Percentiles rank a stretch among this genome's conserved stretches.
These are phyloP conservation scores for Zoysia japonica DNA, from an alignment of 176 grass and related monocot genomes.

Conservation along the genomic window DNA sequence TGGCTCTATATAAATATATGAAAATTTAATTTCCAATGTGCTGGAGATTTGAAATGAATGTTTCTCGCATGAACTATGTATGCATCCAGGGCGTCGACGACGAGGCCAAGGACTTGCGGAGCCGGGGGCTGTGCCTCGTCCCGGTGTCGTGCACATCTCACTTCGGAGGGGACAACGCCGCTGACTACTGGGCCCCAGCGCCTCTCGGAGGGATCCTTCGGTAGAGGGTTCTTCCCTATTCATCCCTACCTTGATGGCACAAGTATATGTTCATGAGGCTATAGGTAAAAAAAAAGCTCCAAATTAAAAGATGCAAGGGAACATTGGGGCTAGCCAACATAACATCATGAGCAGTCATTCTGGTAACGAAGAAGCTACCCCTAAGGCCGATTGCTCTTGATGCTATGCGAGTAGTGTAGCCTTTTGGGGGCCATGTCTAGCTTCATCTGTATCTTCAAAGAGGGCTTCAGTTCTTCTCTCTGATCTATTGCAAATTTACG, in stretches of 20 bases:
- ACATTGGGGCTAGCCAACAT: conserved; percentile 53
- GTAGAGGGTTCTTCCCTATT: not conserved
- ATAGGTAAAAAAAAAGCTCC: not conserved
- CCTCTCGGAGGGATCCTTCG: conserved; percentile 49
- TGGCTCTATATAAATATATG: not conserved
- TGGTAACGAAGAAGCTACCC: conserved; percentile 27
- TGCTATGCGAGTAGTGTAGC: conserved; percentile 64
- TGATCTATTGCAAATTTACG: conserved; percentile 36
- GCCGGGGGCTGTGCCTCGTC: conserved; percentile 85
- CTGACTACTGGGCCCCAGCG: conserved; percentile 74
- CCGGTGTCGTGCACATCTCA: conserved; percentile 89
- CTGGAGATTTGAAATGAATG: not conserved
- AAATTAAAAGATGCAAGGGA: conserved; percentile 8
- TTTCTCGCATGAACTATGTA: not conserved
- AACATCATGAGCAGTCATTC: conserved; percentile 99
- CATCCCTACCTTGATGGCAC: not conserved
- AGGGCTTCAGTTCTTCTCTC: conserved; percentile 47
- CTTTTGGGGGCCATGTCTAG: conserved; percentile 19
- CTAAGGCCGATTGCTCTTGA: conserved; percentile 93
- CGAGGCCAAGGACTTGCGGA: conserved; percentile 66
- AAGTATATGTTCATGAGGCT: conserved; percentile 35
- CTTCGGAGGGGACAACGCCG: conserved; percentile 62
- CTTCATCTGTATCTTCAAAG: conserved; percentile 46
- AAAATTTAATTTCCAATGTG: not conserved
- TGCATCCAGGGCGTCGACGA: conserved; percentile 47